Base-by-base conservation (phyloP, 305 asterid species). In the Solanum hybrid region DNA sequence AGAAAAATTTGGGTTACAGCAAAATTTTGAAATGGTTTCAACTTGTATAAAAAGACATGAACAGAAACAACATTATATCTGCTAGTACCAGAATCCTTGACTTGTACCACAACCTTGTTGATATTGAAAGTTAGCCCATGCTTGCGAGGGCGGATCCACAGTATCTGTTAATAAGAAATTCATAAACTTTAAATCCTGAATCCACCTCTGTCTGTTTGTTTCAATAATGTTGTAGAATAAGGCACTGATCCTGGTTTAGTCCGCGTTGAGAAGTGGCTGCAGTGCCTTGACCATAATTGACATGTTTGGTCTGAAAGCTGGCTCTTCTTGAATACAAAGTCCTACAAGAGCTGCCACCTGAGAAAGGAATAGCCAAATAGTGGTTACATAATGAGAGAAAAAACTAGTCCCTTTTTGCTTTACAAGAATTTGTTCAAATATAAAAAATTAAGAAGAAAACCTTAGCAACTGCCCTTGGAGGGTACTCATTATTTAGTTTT, bases 261-360 rank as follows among this genome's bases (percentile, higher is more conserved):
- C 90, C 2, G 95, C 89, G 90, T 91, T 95, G 85, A 94, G 94
- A 90, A 95, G 99, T 22, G 99, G 99, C 90, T 95, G 98, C 93
- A 96, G 82, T 88, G 98, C 98, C 95, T 95, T 95, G 29, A 95
- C 98, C 14, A 96, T 98, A 81, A 96, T 96, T 1, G 97, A 94
- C 98, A 96, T 95, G 91, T 95, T 96, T 22, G 98, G 99, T 86
- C 98, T 89, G 83, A 95, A 96, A 86, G 94, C 96, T 8, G 98
- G 96, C 89, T 96, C 98, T 11, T 96, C 95, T 88, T 96, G 99
- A 88, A 95, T 97, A 33, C 99, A 96, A 11, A 96, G 93, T 28
- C 96, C 98, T 12, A 96, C 99, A 22, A 96, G 98, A 8, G 98
- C 98, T 11, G 96, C 97, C 95, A 95, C 91, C 97, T 94, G 92